Evolutionary conservation across 208 protist species (phyloP), one percentile per base, ranked within the genome.

Genomic region (Herpetomonas samuelpessoai): DNA sequence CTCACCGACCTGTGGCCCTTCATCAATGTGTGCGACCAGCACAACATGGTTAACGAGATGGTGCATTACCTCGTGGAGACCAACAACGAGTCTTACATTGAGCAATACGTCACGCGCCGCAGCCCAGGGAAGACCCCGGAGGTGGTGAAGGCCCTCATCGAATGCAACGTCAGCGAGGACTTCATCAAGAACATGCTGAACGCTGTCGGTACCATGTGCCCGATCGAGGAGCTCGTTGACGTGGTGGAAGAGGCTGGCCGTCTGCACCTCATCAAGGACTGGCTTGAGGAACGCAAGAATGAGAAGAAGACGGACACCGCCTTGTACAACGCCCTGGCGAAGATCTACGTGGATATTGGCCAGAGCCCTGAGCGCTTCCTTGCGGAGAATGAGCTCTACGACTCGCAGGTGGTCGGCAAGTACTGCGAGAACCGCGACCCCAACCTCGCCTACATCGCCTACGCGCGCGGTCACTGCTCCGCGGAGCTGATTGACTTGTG

Each of bases 1-100:
- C 82, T 99, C 21, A 81, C 86, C n/a, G 98, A 99, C 70, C 87
- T 97, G 74, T 95, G 98, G 68, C 98, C 99, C 27, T 91, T 99
- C 54, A 99, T 99, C 73, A 99, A 99, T 76, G 98, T 99, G 28
- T 99, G 99, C 82, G 98, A 99, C 78, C 84, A 97, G 63, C 97
- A 98, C 80, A 89, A 97, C 72, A 99, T 98, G 66, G 92, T 99
- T 45, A 87, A 99, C 58, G 98, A 99, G 74, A 89, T 99, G 60
- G 98, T 98, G 16, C 84, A 92, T 44, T 99, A 98, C 75, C 83
- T 99, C 19, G 97, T 99, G 61, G 82, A 96, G 46, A 99, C 97
- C 57, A 88, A 95, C 71, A 95, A 98, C 65, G 77, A 94, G 58
- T 90, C 91, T 61, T 98, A 94, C 81, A 98, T 99, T 70, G 98